These are phyloP conservation scores for Xylariales sp. DNA, from an alignment of 2,329 filamentous ascomycete species.

Conservation along the genomic window DNA sequence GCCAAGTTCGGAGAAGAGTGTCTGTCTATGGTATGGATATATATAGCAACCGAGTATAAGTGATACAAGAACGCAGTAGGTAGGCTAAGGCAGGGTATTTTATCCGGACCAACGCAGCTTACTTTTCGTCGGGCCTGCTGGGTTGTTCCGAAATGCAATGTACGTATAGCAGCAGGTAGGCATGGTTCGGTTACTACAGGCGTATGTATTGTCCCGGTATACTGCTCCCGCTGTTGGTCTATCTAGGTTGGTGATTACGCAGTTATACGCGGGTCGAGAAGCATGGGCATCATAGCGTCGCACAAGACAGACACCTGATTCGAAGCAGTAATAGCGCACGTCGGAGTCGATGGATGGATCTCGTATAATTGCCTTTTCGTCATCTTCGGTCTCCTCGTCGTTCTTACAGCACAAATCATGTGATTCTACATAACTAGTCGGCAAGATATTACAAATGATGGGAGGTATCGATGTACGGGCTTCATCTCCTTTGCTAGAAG, in stretches of 20 bases:
- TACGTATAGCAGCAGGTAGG: too few relatives aligned
- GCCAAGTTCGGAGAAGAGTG: too few relatives aligned
- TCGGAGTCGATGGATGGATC: neutral
- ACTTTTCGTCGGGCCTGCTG: too few relatives aligned
- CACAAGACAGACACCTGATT: neutral
- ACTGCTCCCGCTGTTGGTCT: too few relatives aligned
- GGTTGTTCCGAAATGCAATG: too few relatives aligned
- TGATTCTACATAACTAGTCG: neutral
- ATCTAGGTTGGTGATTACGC: neutral
- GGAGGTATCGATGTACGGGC: slow-evolving; percentile 3
- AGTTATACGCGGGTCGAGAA: neutral
- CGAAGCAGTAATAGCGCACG: neutral
- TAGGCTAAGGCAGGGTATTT: too few relatives aligned
- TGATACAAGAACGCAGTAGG: too few relatives aligned
- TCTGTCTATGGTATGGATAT: too few relatives aligned
- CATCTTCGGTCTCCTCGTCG: neutral
- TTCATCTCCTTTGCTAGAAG: neutral
- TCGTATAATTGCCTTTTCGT: slow-evolving; percentile 7
- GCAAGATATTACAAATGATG: neutral
- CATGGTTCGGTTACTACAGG: too few relatives aligned
- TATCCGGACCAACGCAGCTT: too few relatives aligned
- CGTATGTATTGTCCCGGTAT: too few relatives aligned
- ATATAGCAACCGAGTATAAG: too few relatives aligned
- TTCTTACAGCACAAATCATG: neutral
- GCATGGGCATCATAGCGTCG: neutral